These are phyloP conservation scores for Monosporozyma aerobia DNA, from an alignment of 805 yeast genomes.

Conservation along the genomic window DNA sequence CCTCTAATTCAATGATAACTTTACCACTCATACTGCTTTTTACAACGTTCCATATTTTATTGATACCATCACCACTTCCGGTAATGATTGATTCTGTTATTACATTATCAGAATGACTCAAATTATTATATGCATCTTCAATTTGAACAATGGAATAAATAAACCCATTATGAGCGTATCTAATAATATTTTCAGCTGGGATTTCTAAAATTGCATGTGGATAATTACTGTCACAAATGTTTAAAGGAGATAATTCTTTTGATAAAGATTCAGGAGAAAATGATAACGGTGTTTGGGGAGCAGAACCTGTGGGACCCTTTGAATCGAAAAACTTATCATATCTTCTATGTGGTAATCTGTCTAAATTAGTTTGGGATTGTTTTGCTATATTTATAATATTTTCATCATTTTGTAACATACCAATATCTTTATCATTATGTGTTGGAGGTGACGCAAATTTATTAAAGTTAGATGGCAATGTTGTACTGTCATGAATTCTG, in stretches of 20 bases:
- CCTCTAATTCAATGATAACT: conserved; percentile 8
- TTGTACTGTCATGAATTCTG: conserved; percentile 10
- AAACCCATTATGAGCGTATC: conserved; percentile 89
- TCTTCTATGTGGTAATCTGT: conserved; percentile 51
- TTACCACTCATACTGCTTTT: conserved; percentile 9
- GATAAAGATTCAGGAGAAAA: neutral
- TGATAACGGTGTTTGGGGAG: conserved; percentile 6
- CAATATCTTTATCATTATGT: neutral
- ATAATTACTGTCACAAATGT: conserved; percentile 1
- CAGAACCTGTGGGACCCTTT: conserved; percentile 66
- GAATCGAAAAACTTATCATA: conserved; percentile 87
- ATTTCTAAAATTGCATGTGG: conserved; percentile 47
- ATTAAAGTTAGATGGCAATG: neutral
- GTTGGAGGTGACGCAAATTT: neutral
- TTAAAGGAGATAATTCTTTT: neutral
- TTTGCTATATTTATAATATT: neutral
- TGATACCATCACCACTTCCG: conserved; percentile 87
- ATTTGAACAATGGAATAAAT: conserved; percentile 52
- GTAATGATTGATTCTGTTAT: conserved; percentile 39
- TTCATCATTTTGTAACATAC: neutral
- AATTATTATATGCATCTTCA: neutral
- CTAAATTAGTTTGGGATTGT: conserved; percentile 20
- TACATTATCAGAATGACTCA: neutral
- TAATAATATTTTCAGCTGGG: conserved; percentile 52
- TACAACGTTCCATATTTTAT: conserved; percentile 65